Conservation (phyloP, 805 yeast species). For the Dipodascus geniculatus region DNA sequence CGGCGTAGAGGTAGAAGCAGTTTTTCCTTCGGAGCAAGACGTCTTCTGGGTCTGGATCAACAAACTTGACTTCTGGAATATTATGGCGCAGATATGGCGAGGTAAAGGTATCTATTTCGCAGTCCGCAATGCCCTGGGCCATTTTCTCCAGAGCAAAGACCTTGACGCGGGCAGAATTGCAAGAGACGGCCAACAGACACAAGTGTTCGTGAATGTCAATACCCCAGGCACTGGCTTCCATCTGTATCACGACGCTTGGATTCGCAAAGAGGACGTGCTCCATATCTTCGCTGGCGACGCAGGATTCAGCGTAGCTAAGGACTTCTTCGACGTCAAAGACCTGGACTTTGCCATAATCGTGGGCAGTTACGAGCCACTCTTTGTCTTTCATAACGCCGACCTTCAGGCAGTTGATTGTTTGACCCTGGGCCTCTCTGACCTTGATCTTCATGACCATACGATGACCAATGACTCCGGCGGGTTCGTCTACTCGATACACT, state of each 20-base stretch:
- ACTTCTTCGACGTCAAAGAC: slow-evolving; percentile 24
- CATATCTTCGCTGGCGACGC: slow-evolving; percentile 11
- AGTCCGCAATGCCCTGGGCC: slow-evolving; percentile 18
- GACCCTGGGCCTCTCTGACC: not conserved
- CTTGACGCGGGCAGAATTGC: slow-evolving; percentile 39
- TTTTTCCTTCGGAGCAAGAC: slow-evolving; percentile 5
- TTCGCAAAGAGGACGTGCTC: slow-evolving; percentile 21
- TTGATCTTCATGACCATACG: not conserved
- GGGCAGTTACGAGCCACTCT: slow-evolving; percentile 37
- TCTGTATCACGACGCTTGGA: slow-evolving; percentile 24
- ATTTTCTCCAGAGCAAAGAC: slow-evolving; percentile 21
- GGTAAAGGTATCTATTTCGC: slow-evolving; percentile 13
- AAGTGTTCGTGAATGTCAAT: slow-evolving; percentile 32
- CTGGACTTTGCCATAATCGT: slow-evolving; percentile 45
- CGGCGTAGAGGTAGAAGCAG: slow-evolving; percentile 27
- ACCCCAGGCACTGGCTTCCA: slow-evolving; percentile 46
- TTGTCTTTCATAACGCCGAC: slow-evolving; percentile 26
- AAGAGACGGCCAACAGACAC: slow-evolving; percentile 37
- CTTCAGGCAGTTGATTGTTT: slow-evolving; percentile 36
- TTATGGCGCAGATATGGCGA: slow-evolving; percentile 40
- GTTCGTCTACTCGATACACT: not conserved
- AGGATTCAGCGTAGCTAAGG: slow-evolving; percentile 10
- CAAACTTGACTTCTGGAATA: slow-evolving; percentile 40
- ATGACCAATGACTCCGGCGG: not conserved
- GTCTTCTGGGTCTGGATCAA: slow-evolving; percentile 15